Evolutionary conservation across 2,329 filamentous ascomycete genomes (phyloP), one percentile per base, ranked within the genome.

Genomic region (Sporothrix mexicana): DNA sequence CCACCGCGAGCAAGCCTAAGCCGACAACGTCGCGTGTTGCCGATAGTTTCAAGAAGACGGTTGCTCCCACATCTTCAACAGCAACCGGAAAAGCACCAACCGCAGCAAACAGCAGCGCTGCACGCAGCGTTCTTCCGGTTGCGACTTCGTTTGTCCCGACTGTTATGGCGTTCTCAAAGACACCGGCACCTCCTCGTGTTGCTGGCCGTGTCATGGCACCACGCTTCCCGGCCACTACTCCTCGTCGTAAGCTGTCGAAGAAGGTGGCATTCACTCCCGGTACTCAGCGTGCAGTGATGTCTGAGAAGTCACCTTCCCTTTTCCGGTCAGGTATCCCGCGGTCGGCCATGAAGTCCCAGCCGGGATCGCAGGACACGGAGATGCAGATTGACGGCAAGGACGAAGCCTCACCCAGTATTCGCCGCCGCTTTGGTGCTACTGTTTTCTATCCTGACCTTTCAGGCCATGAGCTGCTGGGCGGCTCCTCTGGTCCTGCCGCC

Each of bases 221-320:
- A 69, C 79, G 84, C 2, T 79, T 85, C 20, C 85, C 87, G 6
- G 82, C 89, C 71, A 90, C 89, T 5, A 93, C 92, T 0, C 92
- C 92, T 8, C 90, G 90, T 45, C 87, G 90, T 30, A 92, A 90
- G 80, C 79, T 85, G 51, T 80, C 82, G 20, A 97, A 97, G 83
- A 91, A 88, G 72, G 93, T 97, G 49, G 90, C 92, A 69, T 97
- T 97, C 78, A 94, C 92, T 0, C 91, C 91, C 0, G 90, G 89
- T 74, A 90, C 91, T 49, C 87, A 93, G 75, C 82, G 83, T 20
- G 81, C 83, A 9, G 79, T 81, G 0, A 76, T 83, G 67, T 76
- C 78, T 0, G 85, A 87, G 73, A 82, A 85, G 73, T 88, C 88
- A 1, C 88, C 89, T 8, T 89, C 89, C 2, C 86, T 88, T 3